These are phyloP conservation scores for Borealophlyctis nickersoniae DNA, from an alignment of 192 early-diverging fungal species.

Conservation along the genomic window DNA sequence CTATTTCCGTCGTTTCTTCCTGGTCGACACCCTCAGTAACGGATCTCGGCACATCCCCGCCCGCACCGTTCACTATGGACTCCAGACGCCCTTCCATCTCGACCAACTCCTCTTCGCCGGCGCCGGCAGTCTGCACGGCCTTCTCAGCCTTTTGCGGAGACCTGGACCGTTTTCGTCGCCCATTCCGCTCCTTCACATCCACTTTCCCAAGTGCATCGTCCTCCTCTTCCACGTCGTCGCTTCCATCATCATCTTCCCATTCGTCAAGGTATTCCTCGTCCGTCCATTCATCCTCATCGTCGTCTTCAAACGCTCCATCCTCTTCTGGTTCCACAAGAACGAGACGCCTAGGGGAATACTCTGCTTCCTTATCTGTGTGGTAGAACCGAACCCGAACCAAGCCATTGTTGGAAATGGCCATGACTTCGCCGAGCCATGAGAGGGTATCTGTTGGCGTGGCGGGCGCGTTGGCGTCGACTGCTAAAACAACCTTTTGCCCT, in stretches of 20 bases:
- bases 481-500: slow-evolving; percentile 15
- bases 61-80: background rate
- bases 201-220: background rate
- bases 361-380: slow-evolving; percentile 31
- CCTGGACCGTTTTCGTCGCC: no score
- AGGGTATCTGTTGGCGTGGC: slow-evolving; percentile 1
- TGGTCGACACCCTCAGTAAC: background rate
- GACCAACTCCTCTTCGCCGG: slow-evolving; percentile 16
- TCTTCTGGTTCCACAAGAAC: slow-evolving; percentile 36
- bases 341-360: slow-evolving; percentile 12
- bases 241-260: slow-evolving; percentile 21
- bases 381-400: slow-evolving; percentile 37
- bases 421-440: slow-evolving; percentile 49
- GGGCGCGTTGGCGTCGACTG: background rate
- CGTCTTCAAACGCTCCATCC: slow-evolving; percentile 43
- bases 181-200: slow-evolving; percentile 3
- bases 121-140: background rate
- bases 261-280: slow-evolving; percentile 19
- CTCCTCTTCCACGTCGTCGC: slow-evolving; percentile 20
- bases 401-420: slow-evolving; percentile 32
- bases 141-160: background rate
- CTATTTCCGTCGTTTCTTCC: background rate
- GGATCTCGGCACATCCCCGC: background rate
- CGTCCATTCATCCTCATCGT: slow-evolving; percentile 16
- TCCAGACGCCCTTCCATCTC: slow-evolving; percentile 35